Evolutionary conservation across 106 monocot genomes (phyloP), one percentile per base, ranked within the genome.

Genomic region (Xerophyta viscosa): DNA sequence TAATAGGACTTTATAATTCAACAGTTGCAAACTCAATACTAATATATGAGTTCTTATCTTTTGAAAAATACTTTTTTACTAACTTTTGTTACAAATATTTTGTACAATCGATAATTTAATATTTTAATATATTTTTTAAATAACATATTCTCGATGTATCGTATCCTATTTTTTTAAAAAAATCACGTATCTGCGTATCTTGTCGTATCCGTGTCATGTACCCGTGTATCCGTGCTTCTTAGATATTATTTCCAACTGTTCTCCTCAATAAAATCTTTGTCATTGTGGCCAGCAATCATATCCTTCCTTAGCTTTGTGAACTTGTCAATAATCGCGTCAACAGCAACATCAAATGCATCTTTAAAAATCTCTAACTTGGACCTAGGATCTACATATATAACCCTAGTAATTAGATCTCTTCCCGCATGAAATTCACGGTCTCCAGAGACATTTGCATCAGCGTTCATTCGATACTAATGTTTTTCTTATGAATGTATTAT

Each of bases 211-310:
- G n/a, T n/a, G n/a, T n/a, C n/a, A n/a, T n/a, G n/a, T n/a, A n/a
- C n/a, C n/a, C n/a, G n/a, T n/a, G n/a, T n/a, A n/a, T n/a, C n/a
- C n/a, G n/a, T n/a, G n/a, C n/a, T n/a, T n/a, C n/a, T n/a, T n/a
- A n/a, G n/a, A n/a, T n/a, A n/a, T n/a, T 88, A 88, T 31, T 88
- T 82, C 87, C 87, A 88, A 53, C 87, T 88, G 49, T 82, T 88
- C 66, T 88, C 82, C 54, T 88, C 82, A 44, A 71, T 66, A 48
- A 82, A 82, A 57, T 71, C 82, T 55, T 68, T 82, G 47, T 75
- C 64, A 48, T 78, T 68, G 20, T 27, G 65, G 6, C 41, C 81
- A 27, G 70, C 81, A 14, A 77, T 57, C 30, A 86, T 72, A 22
- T 79, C 87, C 55, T 54, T 69, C 47, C 88, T 76, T 47, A 83